Percentiles rank a stretch among this genome's conserved stretches.
Conservation (phyloP, 139 green algal species). For the Eudorina sp. region DNA sequence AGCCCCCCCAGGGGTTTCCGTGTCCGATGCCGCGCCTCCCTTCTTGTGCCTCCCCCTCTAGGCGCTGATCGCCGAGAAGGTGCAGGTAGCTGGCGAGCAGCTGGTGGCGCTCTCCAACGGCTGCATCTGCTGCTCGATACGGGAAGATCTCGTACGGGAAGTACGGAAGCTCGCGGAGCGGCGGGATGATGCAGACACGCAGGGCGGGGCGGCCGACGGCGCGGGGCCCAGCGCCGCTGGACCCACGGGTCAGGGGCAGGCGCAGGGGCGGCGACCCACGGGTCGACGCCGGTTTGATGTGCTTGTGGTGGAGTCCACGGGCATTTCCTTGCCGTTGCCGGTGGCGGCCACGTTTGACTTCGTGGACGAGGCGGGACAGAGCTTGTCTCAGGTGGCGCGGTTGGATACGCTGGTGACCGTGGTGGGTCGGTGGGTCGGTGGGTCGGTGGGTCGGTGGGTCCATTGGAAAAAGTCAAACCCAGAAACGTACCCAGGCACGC, state of each 20-base stretch:
- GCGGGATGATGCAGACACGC: neutral
- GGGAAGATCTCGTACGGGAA: constrained; percentile 63
- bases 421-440: constrained; percentile 52
- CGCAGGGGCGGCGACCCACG: constrained; percentile 16
- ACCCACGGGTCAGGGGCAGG: neutral
- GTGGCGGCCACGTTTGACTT: constrained; percentile 76
- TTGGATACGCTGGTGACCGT: constrained; percentile 68
- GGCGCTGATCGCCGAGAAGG: constrained; percentile 43
- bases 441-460: no score
- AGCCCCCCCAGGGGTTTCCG: no score
- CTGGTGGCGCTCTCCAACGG: constrained; percentile 78
- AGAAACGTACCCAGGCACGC: no score
- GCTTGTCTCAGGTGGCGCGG: constrained; percentile 50
- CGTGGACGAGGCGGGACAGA: constrained; percentile 19
- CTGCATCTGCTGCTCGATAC: constrained; percentile 76
- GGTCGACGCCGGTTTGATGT: constrained; percentile 76
- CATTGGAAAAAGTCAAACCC: no score
- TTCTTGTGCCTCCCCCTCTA: neutral
- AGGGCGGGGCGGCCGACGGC: neutral
- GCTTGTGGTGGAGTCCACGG: constrained; percentile 88
- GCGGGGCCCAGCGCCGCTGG: neutral
- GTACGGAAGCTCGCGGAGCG: constrained; percentile 45
- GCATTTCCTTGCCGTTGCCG: constrained; percentile 83
- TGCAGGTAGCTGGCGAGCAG: constrained; percentile 45
- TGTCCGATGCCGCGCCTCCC: no score